Conservation (phyloP, 768 basidiomycete genomes). For the Lactarius indigo region DNA sequence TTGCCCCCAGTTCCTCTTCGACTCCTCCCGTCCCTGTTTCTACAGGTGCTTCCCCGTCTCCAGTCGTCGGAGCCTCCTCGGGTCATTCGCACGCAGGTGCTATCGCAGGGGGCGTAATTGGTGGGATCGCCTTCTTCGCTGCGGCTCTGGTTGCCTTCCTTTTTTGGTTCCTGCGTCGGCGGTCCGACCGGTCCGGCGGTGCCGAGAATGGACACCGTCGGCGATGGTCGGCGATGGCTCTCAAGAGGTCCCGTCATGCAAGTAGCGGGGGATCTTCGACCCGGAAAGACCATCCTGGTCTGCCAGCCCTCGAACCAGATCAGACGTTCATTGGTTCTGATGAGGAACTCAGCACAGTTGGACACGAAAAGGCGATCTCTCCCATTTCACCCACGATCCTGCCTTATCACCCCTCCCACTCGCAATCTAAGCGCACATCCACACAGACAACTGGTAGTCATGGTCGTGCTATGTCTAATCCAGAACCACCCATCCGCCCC, state of each 20-base stretch:
- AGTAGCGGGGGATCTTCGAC: background rate
- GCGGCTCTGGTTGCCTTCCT: constrained; percentile 32
- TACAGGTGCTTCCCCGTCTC: constrained; percentile 15
- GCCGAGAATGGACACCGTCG: background rate
- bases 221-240: constrained; percentile 4
- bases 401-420: background rate
- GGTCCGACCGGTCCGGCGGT: background rate
- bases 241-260: background rate
- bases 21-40: constrained; percentile 26
- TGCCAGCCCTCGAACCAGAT: background rate
- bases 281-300: background rate
- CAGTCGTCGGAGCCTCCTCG: background rate
- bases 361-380: constrained; percentile 16
- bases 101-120: constrained; percentile 53
- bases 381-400: background rate
- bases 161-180: constrained; percentile 17
- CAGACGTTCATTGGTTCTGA: constrained; percentile 20
- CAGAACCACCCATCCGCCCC: background rate
- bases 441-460: constrained; percentile 6
- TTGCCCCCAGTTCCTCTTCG: constrained; percentile 23
- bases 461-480: background rate
- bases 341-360: constrained; percentile 20
- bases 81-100: constrained; percentile 36
- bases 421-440: constrained; percentile 14
- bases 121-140: constrained; percentile 40